Conservation (phyloP, 1,284 basidiomycete genomes). For the Moesziomyces sp. region DNA sequence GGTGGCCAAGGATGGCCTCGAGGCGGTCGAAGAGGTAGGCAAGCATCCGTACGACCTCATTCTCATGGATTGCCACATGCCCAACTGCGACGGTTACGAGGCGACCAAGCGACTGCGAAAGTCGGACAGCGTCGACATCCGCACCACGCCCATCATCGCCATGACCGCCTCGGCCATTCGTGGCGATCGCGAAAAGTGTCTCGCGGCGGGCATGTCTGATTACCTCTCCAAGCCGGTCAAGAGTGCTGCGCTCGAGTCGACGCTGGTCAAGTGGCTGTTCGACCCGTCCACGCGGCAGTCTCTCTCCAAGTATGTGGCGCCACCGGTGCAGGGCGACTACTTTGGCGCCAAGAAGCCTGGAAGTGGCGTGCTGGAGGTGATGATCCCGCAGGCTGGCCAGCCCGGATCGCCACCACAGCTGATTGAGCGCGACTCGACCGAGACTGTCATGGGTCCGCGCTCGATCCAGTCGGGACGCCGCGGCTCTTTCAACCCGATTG, state of each 20-base stretch:
- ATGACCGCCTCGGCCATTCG: constrained; percentile 63
- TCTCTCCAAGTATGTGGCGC: constrained; percentile 48
- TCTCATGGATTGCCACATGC: constrained; percentile 60
- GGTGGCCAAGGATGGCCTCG: constrained; percentile 61
- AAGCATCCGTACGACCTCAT: constrained; percentile 59
- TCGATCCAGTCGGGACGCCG: constrained; percentile 45
- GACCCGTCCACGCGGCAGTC: constrained; percentile 56
- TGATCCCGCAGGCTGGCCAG: constrained; percentile 16
- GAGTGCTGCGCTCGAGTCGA: constrained; percentile 55
- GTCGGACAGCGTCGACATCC: constrained; percentile 52
- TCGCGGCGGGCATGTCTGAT: constrained; percentile 62
- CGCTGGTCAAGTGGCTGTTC: constrained; percentile 60
- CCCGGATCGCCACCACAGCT: constrained; percentile 31
- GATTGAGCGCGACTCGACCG: constrained; percentile 48
- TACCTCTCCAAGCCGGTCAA: constrained; percentile 65
- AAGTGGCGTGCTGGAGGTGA: constrained; percentile 24
- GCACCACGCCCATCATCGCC: constrained; percentile 61
- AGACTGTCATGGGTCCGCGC: constrained; percentile 45
- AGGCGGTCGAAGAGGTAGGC: constrained; percentile 53
- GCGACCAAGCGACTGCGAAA: constrained; percentile 55
- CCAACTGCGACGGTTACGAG: constrained; percentile 62
- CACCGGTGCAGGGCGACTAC: constrained; percentile 41
- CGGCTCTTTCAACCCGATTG: constrained; percentile 45
- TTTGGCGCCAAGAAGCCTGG: constrained; percentile 34
- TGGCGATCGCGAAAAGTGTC: constrained; percentile 63